phyloP scores from a whole-genome alignment of 2,329 filamentous ascomycete genomes.

The Microthyrium microscopicum region DNA sequence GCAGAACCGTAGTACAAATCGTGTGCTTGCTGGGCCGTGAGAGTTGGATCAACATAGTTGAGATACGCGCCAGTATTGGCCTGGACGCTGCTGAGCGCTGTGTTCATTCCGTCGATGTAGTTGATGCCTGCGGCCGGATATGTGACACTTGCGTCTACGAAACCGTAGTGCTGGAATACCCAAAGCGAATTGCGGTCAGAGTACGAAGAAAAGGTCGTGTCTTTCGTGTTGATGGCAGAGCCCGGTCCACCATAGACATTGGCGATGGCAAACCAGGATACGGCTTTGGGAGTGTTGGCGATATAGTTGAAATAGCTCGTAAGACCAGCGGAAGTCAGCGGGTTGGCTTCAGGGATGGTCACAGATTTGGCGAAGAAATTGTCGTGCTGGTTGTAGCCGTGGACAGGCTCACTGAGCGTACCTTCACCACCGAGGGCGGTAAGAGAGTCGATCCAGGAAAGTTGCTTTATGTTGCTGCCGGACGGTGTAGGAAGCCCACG shows the following conservation, averaged over 20 bases:
- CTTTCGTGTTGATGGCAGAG: constrained; percentile 16
- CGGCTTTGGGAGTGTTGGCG: constrained; percentile 9
- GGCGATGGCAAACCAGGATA: constrained; percentile 17
- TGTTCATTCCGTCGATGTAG: constrained; percentile 10
- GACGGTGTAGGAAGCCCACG: constrained; percentile 17
- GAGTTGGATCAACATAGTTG: constrained; percentile 17
- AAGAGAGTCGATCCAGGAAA: constrained; percentile 22
- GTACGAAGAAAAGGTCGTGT: constrained; percentile 14
- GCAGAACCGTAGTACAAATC: constrained; percentile 15
- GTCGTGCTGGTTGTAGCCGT: constrained; percentile 22
- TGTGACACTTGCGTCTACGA: constrained; percentile 9
- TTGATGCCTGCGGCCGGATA: constrained; percentile 7
- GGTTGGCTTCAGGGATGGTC: constrained; percentile 20
- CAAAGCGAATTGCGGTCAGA: constrained; percentile 16
- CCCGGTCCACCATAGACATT: constrained; percentile 21
- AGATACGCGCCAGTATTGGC: constrained; percentile 15
- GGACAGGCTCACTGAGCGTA: no score
- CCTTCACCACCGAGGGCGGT: constrained; percentile 21
- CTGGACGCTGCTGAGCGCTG: constrained; percentile 11
- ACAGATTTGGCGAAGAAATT: constrained; percentile 21
- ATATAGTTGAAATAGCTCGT: constrained; percentile 18
- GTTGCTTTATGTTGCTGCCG: constrained; percentile 8
- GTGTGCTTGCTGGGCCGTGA: constrained; percentile 13
- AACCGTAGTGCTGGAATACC: constrained; percentile 17
- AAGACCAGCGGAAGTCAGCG: constrained; percentile 15